phyloP scores from a whole-genome alignment of 1,139 yeast genomes.

The Taphrina confusa region DNA sequence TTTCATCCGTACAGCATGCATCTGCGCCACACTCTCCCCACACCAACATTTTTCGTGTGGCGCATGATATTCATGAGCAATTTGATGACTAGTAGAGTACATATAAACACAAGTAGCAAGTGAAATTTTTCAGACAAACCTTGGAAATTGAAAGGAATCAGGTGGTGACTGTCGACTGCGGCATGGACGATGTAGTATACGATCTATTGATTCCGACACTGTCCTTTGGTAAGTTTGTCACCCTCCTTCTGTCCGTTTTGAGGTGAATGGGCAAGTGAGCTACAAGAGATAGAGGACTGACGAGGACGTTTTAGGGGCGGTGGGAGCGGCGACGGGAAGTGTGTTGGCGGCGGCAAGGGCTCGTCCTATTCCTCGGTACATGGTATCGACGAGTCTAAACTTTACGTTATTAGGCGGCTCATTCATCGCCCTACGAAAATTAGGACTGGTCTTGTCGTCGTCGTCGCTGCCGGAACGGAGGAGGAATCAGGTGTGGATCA shows the following conservation, averaged over 20 bases:
- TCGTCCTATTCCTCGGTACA: constrained; percentile 10
- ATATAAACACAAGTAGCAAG: too few species aligned
- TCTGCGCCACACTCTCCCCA: too few species aligned
- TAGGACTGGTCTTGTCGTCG: not conserved
- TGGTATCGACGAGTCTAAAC: constrained; percentile 14
- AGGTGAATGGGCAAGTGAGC: too few species aligned
- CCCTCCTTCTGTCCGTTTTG: too few species aligned
- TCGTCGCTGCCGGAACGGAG: not conserved
- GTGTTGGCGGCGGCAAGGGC: constrained; percentile 22
- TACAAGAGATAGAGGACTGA: not conserved
- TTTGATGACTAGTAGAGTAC: too few species aligned
- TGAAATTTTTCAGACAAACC: too few species aligned
- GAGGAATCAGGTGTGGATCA: not conserved
- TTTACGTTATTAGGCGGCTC: constrained; percentile 26
- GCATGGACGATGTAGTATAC: constrained; percentile 4
- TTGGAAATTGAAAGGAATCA: too few species aligned
- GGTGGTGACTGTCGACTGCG: too few species aligned
- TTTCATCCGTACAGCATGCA: too few species aligned
- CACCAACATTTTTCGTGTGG: too few species aligned
- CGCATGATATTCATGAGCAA: too few species aligned
- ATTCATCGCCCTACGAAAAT: constrained; percentile 7
- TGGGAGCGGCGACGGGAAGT: constrained; percentile 18
- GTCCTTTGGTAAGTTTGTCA: constrained; percentile 16
- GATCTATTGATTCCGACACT: constrained; percentile 8
- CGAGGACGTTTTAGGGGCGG: not conserved